phyloP scores from a whole-genome alignment of 2,329 filamentous ascomycete genomes.

The Colletotrichum camelliae region DNA sequence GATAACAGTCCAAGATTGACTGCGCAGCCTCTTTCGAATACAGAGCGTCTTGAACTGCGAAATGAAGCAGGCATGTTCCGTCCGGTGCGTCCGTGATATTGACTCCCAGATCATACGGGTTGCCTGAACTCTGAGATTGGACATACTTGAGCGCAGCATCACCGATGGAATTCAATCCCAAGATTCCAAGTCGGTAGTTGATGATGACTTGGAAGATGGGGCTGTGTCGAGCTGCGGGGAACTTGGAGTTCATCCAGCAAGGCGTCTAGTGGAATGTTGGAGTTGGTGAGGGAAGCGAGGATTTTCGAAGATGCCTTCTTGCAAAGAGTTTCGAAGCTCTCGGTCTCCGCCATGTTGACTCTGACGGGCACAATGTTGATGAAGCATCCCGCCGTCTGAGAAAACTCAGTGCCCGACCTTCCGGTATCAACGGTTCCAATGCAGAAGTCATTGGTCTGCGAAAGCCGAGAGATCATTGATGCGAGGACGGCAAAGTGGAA shows the following conservation, averaged over 20 bases:
- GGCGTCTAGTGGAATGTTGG: slow-evolving; percentile 52
- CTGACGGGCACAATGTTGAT: slow-evolving; percentile 54
- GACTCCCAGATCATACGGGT: background rate
- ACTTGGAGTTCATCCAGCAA: slow-evolving; percentile 49
- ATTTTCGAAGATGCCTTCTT: background rate
- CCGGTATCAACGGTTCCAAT: slow-evolving; percentile 56
- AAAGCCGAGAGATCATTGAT: background rate
- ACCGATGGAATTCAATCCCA: background rate
- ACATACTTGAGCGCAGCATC: background rate
- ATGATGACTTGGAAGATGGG: slow-evolving; percentile 55
- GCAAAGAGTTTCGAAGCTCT: background rate
- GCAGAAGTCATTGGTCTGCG: slow-evolving; percentile 37
- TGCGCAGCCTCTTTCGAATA: background rate
- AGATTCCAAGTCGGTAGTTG: slow-evolving; percentile 33
- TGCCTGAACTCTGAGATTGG: background rate
- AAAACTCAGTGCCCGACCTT: slow-evolving; percentile 32
- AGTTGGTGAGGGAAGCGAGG: slow-evolving; percentile 45
- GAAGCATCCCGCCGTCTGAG: slow-evolving; percentile 47
- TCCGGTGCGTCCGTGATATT: background rate
- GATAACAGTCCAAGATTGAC: background rate
- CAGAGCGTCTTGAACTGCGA: background rate
- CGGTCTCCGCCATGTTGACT: slow-evolving; percentile 30
- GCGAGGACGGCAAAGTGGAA: slow-evolving; percentile 47
- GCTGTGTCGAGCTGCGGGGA: slow-evolving; percentile 34
- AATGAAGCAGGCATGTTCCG: background rate